These are phyloP conservation scores for Sergeia podlipaevii DNA, from an alignment of 208 protist species.

Conservation along the genomic window DNA sequence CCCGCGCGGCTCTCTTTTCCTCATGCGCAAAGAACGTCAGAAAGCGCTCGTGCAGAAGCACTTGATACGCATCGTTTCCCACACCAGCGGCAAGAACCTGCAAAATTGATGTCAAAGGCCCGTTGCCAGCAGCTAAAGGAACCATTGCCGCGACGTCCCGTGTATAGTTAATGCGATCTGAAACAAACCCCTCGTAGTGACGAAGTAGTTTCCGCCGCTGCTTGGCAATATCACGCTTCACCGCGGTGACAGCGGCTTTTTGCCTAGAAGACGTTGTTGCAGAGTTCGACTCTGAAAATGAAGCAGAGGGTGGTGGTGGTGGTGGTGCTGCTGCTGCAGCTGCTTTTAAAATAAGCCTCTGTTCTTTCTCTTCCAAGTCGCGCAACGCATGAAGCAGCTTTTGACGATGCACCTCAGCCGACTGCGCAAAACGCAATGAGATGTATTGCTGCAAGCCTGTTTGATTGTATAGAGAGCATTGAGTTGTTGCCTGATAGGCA, in stretches of 20 bases:
- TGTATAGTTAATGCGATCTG: conserved; percentile 44
- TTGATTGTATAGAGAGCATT: conserved; percentile 48
- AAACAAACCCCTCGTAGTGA: conserved; percentile 50
- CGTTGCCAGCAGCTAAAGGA: conserved; percentile 31
- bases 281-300: neutral
- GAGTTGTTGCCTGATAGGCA: conserved; percentile 16
- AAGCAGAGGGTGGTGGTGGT: neutral
- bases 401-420: conserved; percentile 28
- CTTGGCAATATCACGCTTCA: neutral
- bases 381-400: conserved; percentile 20
- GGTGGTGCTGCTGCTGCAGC: neutral
- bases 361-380: conserved; percentile 8
- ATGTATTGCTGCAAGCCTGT: conserved; percentile 49
- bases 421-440: conserved; percentile 30
- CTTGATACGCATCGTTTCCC: conserved; percentile 62
- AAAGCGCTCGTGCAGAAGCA: conserved; percentile 49
- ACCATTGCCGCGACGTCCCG: conserved; percentile 29
- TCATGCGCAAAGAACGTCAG: conserved; percentile 51
- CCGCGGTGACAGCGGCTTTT: neutral
- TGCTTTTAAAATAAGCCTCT: neutral
- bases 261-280: too few species aligned
- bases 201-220: conserved; percentile 23
- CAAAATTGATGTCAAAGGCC: conserved; percentile 60
- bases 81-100: conserved; percentile 69
- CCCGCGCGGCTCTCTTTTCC: conserved; percentile 24